phyloP scores from a whole-genome alignment of 2,329 filamentous ascomycete genomes.

The Dissoconium aciculare region DNA sequence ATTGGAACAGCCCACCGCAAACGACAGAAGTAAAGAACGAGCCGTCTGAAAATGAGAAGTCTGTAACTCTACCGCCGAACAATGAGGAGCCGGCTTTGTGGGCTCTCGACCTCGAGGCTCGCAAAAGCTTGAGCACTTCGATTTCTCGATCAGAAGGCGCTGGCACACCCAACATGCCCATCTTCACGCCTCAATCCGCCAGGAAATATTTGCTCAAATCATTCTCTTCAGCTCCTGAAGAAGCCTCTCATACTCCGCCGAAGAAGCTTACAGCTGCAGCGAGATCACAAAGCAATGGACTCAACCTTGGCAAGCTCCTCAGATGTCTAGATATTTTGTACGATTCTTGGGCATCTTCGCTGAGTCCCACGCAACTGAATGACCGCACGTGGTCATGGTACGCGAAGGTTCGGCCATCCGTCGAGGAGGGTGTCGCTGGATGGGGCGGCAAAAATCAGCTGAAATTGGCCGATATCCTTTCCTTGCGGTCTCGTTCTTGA shows the following conservation, averaged over 20 bases:
- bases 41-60: constrained; percentile 3
- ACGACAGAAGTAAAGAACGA: constrained; percentile 10
- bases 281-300: constrained; percentile 46
- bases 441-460: constrained; percentile 72
- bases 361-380: constrained; percentile 54
- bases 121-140: constrained; percentile 34
- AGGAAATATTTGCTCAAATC: constrained; percentile 41
- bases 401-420: constrained; percentile 56
- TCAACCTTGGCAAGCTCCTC: constrained; percentile 54
- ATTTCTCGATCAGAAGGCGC: constrained; percentile 20
- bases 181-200: constrained; percentile 59
- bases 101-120: constrained; percentile 43
- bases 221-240: constrained; percentile 38
- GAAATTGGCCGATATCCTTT: constrained; percentile 50
- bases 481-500: constrained; percentile 33
- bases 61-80: constrained; percentile 3
- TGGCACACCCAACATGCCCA: constrained; percentile 43
- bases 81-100: constrained; percentile 34
- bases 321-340: constrained; percentile 58
- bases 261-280: constrained; percentile 42
- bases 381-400: constrained; percentile 72
- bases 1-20: constrained; percentile 27
- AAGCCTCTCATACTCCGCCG: constrained; percentile 11
- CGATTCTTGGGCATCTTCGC: constrained; percentile 54
- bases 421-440: constrained; percentile 56